These are phyloP conservation scores for Serendipita sp. DNA, from an alignment of 768 basidiomycete genomes.

Conservation along the genomic window DNA sequence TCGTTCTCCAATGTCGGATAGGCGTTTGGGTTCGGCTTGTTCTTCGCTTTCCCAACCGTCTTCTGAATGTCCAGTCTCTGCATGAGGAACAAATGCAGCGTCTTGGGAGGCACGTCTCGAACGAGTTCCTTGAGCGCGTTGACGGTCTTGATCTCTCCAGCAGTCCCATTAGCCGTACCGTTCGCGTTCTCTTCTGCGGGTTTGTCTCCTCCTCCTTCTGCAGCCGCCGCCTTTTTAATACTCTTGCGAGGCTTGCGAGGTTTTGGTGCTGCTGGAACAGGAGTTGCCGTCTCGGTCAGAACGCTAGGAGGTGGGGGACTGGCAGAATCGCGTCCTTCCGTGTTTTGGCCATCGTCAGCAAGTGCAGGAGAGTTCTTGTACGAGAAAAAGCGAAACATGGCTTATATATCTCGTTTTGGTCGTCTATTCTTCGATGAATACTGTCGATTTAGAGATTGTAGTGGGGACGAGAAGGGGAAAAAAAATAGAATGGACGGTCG, in stretches of 20 bases:
- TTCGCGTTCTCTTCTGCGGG: neutral
- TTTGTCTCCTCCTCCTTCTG: neutral
- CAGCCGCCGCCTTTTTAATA: neutral
- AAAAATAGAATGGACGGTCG: too few species aligned
- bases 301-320: neutral
- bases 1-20: neutral
- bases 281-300: neutral
- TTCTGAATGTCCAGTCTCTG: constrained; percentile 15
- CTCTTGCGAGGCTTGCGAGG: neutral
- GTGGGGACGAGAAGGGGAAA: too few species aligned
- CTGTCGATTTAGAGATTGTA: too few species aligned
- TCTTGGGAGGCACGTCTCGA: constrained; percentile 46
- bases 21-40: neutral
- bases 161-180: neutral
- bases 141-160: neutral
- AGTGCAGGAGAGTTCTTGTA: neutral
- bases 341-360: neutral
- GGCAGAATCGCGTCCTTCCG: neutral
- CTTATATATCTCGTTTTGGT: too few species aligned
- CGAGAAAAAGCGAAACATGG: too few species aligned
- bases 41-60: neutral
- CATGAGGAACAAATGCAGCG: constrained; percentile 44
- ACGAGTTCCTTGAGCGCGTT: constrained; percentile 23
- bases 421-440: too few species aligned
- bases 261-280: neutral